Evolutionary conservation across 345 rosid genomes (phyloP), one percentile per base, ranked within the genome.

Genomic region (Aquilaria malaccensis): DNA sequence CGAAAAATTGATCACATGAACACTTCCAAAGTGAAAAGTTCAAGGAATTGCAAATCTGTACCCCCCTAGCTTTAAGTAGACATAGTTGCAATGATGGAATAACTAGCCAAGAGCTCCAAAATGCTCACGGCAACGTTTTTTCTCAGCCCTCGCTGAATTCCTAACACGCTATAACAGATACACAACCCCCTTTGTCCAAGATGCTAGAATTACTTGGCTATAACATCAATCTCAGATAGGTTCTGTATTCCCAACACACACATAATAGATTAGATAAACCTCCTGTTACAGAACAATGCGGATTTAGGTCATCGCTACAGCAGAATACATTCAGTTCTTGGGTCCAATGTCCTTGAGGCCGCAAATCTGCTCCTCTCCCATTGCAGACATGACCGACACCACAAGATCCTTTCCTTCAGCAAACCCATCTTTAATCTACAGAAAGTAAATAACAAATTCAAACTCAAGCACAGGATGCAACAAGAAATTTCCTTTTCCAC

Each of bases 301-400:
- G 64, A 58, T 72, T 33, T 67, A 13, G 52, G 69, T 68, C 32
- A 60, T 53, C 45, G 68, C 68, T 51, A 70, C n/a, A 63, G 69
- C 74, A 63, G 59, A 63, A 70, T 60, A 14, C 45, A 15, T 70
- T 77, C 74, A 81, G 51, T 72, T 80, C 58, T 80, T 85, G 12
- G 90, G 80, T 62, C 90, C 90, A 58, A 85, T 80, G 70, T 85
- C 90, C 73, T 82, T 85, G 1, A 85, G 85, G 33, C 85, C 76
- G 52, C 80, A 80, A 61, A 85, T 82, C 77, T 82, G 87, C 72
- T 85, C 87, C 73, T 85, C 87, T 46, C 90, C 87, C 87, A 82
- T 82, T 58, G 90, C 72, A 4, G 83, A 76, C 90, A 85, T 85
- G 64, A 85, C 87, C 0, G 83, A 45, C 75, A 85, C 86, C 62